Base-by-base conservation (phyloP, 106 monocot genomes). In the Acanthochlamys bracteata region DNA sequence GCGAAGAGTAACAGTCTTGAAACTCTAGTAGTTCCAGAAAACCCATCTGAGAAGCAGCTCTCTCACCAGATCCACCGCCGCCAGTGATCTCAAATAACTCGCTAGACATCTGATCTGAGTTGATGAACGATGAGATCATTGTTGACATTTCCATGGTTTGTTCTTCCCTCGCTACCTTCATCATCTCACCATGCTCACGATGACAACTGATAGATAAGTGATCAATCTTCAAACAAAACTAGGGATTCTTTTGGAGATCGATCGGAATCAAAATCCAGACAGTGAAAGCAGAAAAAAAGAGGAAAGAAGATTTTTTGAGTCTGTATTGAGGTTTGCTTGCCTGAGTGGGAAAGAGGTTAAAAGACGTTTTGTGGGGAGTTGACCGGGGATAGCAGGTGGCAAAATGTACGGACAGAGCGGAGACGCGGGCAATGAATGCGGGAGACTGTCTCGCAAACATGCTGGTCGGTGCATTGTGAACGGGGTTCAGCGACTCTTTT, bases 21-120 rank as follows among this genome's bases (percentile, higher is more conserved):
- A 72, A 10, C 0, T 69, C 72, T 4, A 88, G 74, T 12, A 88
- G 74, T 20, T 78, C 85, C 21, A 80, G 68, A 63, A 80, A 85
- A 25, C 79, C 56, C 22, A 66, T 33, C 33, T 33, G 33, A 3
- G 33, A 21, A 1, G 79, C 63, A 49, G 65, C 64, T 25, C 61
- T 25, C 19, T 66, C 61, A 12, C 42, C 65, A 33, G 33, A 1
- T 0, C 47, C 25, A 16, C 57, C 69, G 14, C 7, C 63, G 3
- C 39, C 72, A 25, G 27, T 10, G 14, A 25, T 11, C 42, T 74
- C 74, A 57, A 71, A 59, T 51, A 65, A 13, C 2, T 59, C 58
- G 0, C 69, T 65, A 20, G 21, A 61, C 10, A 55, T 61, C 56
- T 55, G 56, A 16, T 75, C 75, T 7, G 33, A 25, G 49, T 17